Evolutionary conservation across 2,329 filamentous ascomycete species (phyloP).

Genomic region (Sclerotinia borealis): DNA sequence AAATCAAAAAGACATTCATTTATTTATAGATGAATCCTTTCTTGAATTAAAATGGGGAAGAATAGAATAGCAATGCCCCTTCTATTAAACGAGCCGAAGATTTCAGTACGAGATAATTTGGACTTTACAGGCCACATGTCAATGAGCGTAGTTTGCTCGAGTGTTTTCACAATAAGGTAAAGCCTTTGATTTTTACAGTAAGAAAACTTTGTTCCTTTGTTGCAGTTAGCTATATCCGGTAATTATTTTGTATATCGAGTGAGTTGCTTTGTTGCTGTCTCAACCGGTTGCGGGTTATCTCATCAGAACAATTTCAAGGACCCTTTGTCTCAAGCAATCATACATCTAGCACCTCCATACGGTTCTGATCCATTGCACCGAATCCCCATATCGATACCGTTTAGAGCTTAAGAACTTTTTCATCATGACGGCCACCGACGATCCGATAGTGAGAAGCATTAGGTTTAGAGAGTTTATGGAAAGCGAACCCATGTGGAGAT

Average conservation of each 20-base stretch:
- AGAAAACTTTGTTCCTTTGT: neutral
- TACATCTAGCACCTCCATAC: neutral
- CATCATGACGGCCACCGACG: neutral
- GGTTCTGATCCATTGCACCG: neutral
- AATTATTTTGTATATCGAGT: neutral
- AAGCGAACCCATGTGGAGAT: neutral
- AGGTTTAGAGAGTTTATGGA: neutral
- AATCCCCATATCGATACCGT: neutral
- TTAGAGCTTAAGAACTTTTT: neutral
- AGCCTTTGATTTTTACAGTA: neutral
- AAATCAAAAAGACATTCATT: too few species aligned
- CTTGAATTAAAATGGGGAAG: too few species aligned
- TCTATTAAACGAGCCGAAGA: too few species aligned
- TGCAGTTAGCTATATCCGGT: neutral
- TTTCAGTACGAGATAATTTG: too few species aligned
- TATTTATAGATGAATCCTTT: too few species aligned
- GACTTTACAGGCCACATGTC: too few species aligned
- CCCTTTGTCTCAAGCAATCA: neutral
- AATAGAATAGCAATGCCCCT: too few species aligned
- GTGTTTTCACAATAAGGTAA: neutral
- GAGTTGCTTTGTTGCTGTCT: neutral
- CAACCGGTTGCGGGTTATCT: neutral
- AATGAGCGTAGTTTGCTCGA: neutral
- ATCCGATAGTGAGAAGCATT: neutral
- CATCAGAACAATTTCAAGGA: neutral